Evolutionary conservation across 176 grass and related monocot genomes (phyloP).

Genomic region (Lolium perenne): DNA sequence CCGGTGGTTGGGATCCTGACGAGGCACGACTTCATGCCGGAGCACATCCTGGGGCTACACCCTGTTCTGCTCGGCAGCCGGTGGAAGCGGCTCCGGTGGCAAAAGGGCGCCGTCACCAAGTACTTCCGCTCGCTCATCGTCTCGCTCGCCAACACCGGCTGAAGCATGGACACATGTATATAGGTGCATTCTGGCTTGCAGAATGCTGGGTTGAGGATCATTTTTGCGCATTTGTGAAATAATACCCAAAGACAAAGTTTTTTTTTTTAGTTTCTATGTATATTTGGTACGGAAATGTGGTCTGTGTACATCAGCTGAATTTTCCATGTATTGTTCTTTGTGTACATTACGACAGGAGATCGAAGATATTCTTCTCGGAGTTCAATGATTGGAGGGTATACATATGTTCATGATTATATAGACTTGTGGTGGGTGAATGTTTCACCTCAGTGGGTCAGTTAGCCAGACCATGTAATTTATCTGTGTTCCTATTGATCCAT

Average conservation of each 20-base stretch:
- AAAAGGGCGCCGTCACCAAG: constrained; percentile 48
- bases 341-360: neutral
- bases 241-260: neutral
- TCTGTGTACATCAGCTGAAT: neutral
- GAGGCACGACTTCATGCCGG: constrained; percentile 94
- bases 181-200: no score
- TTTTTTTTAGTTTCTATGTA: neutral
- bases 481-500: no score
- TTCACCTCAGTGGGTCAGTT: no score
- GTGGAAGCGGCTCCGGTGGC: constrained; percentile 83
- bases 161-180: neutral
- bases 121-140: constrained; percentile 60
- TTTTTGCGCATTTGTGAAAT: constrained; percentile 27
- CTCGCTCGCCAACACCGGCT: constrained; percentile 53
- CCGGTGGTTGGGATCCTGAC: constrained; percentile 91
- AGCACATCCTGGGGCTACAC: constrained; percentile 85
- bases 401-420: no score
- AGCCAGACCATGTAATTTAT: no score
- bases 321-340: neutral
- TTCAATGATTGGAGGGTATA: neutral
- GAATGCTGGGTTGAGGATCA: neutral
- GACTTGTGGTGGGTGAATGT: no score
- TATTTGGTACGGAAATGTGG: neutral
- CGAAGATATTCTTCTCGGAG: neutral
- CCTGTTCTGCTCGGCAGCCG: constrained; percentile 53